phyloP scores from a whole-genome alignment of 2,329 filamentous ascomycete species.

The Pseudofabraea citricarpa region DNA sequence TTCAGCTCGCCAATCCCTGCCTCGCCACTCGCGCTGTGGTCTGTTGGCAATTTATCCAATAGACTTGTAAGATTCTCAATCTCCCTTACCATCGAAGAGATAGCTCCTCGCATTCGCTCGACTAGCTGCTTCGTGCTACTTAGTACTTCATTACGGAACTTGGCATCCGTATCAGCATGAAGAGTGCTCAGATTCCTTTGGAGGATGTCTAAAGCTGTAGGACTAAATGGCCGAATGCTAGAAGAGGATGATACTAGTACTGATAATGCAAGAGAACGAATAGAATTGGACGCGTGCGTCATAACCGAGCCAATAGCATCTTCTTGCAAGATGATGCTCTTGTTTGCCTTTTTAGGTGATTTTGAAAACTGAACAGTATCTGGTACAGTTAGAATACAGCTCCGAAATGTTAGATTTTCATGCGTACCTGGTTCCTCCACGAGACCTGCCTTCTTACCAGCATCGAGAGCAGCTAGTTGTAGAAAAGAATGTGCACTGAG shows the following conservation, averaged over 20 bases:
- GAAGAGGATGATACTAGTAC: conserved; percentile 73
- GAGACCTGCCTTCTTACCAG: conserved; percentile 65
- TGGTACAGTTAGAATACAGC: conserved; percentile 12
- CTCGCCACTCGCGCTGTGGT: neutral
- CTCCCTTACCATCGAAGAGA: conserved; percentile 47
- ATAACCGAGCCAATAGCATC: conserved; percentile 47
- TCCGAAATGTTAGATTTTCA: conserved; percentile 5
- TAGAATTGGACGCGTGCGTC: conserved; percentile 52
- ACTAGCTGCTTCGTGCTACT: conserved; percentile 72
- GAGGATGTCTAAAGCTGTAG: conserved; percentile 56
- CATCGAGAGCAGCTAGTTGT: conserved; percentile 63
- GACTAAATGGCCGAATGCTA: conserved; percentile 67
- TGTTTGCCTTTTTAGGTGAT: conserved; percentile 26
- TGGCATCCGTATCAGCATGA: conserved; percentile 80
- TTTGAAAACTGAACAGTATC: conserved; percentile 29
- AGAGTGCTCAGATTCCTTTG: conserved; percentile 62
- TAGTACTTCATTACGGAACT: conserved; percentile 77
- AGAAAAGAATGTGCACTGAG: conserved; percentile 52
- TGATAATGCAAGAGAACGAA: conserved; percentile 76
- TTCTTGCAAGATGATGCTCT: conserved; percentile 33
- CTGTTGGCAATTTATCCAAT: conserved; percentile 2
- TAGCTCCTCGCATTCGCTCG: conserved; percentile 66
- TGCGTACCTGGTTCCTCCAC: conserved; percentile 60
- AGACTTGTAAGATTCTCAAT: conserved; percentile 15
- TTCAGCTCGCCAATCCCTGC: neutral